These are phyloP conservation scores for Collariella sp. DNA, from an alignment of 495 filamentous ascomycete genomes.

Conservation along the genomic window DNA sequence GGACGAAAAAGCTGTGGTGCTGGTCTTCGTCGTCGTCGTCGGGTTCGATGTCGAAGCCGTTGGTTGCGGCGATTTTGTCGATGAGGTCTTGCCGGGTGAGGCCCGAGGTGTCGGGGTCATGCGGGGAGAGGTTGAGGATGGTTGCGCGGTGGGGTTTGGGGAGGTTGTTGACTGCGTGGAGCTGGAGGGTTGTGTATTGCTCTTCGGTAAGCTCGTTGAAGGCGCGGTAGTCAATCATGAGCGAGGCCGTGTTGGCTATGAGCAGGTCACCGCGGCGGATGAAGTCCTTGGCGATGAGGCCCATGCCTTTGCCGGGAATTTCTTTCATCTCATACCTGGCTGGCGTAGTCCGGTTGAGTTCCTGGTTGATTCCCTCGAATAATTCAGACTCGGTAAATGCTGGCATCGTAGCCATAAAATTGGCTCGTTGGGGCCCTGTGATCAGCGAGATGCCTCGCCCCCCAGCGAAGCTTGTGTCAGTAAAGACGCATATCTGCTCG, in stretches of 20 bases:
- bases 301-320: constrained; percentile 31
- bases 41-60: constrained; percentile 30
- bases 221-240: constrained; percentile 30
- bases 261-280: constrained; percentile 27
- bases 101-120: constrained; percentile 4
- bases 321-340: constrained; percentile 21
- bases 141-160: constrained; percentile 16
- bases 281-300: constrained; percentile 21
- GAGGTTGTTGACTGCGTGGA: constrained; percentile 20
- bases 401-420: constrained; percentile 15
- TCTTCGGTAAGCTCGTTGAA: constrained; percentile 22
- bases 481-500: constrained; percentile 25
- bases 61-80: constrained; percentile 25
- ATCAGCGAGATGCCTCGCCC: constrained; percentile 28
- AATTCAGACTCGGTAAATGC: constrained; percentile 21
- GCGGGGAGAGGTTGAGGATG: constrained; percentile 26
- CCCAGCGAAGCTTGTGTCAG: constrained; percentile 22
- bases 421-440: constrained; percentile 20
- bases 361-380: constrained; percentile 18
- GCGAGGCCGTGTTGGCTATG: constrained; percentile 28
- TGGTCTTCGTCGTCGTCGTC: constrained; percentile 20
- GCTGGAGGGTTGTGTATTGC: constrained; percentile 21
- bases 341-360: constrained; percentile 12
- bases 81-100: constrained; percentile 9
- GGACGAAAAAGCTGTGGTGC: constrained; percentile 21